Conservation (phyloP, 2,329 filamentous ascomycete genomes). For the Verticillium dahliae region DNA sequence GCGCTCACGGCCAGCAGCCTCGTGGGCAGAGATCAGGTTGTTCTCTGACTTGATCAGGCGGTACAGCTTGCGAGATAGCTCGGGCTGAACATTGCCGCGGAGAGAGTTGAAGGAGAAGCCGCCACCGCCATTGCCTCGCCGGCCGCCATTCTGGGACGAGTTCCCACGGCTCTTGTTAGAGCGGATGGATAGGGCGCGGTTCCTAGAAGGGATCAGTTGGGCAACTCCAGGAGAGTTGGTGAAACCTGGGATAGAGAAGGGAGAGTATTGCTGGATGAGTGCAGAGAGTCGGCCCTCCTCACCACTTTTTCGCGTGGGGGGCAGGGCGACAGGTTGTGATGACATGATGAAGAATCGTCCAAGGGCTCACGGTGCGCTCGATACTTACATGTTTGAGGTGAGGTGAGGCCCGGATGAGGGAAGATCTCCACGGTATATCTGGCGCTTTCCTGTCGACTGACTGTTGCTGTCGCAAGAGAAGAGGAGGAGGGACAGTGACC, state of each 20-base stretch:
- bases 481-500: not conserved
- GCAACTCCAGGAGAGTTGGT: not conserved
- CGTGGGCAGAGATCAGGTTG: constrained; percentile 76
- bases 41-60: constrained; percentile 94
- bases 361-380: not conserved
- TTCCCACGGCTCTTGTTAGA: constrained; percentile 48
- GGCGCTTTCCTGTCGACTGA: not conserved
- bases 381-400: not conserved
- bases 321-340: not conserved
- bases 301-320: not conserved
- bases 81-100: constrained; percentile 76
- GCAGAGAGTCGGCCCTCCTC: not conserved
- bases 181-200: constrained; percentile 68
- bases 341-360: not conserved
- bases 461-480: not conserved
- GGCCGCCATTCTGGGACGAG: constrained; percentile 28
- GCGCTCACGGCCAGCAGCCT: constrained; percentile 78
- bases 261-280: not conserved
- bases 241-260: not conserved
- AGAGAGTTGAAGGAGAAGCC: constrained; percentile 79
- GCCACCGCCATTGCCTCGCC: constrained; percentile 27
- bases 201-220: constrained; percentile 38
- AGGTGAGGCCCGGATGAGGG: not conserved
- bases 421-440: not conserved
- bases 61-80: constrained; percentile 83